These are phyloP conservation scores for Mycotypha africana DNA, from an alignment of 371 early-diverging fungal genomes.

Conservation along the genomic window DNA sequence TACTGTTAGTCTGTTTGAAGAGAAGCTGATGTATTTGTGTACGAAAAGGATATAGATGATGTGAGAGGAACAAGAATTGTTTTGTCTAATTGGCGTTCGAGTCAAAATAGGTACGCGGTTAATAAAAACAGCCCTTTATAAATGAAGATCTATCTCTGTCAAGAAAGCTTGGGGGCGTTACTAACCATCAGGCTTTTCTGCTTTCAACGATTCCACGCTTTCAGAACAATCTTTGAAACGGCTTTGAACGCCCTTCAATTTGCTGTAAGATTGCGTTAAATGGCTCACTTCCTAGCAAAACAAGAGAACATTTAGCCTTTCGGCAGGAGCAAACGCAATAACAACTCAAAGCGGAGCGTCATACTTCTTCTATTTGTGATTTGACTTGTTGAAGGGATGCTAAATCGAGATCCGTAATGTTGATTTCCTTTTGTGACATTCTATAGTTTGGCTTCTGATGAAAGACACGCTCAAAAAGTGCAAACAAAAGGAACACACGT, in stretches of 20 bases:
- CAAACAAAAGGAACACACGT: too few relatives aligned
- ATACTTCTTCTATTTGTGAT: constrained; percentile 82
- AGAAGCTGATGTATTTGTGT: too few relatives aligned
- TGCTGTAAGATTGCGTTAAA: constrained; percentile 76
- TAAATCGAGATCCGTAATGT: constrained; percentile 79
- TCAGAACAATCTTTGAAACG: constrained; percentile 82
- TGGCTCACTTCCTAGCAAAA: constrained; percentile 70
- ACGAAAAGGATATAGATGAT: constrained; percentile 48
- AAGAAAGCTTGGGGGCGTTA: too few relatives aligned
- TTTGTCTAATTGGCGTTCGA: constrained; percentile 55
- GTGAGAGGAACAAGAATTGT: constrained; percentile 76
- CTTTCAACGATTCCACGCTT: constrained; percentile 40
- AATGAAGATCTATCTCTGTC: too few relatives aligned
- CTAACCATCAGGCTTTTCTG: constrained; percentile 39
- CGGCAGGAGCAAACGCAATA: neutral
- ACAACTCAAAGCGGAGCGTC: neutral
- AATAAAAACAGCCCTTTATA: too few relatives aligned
- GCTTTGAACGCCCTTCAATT: constrained; percentile 83
- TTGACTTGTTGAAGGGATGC: constrained; percentile 80
- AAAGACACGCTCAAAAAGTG: too few relatives aligned
- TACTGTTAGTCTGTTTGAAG: neutral
- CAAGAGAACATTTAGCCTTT: neutral
- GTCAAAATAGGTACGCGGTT: constrained; percentile 17
- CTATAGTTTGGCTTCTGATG: neutral
- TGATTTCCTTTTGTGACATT: constrained; percentile 53